phyloP scores from a whole-genome alignment of 1,139 yeast species.

The Spencermartinsiella ligniputridi region DNA sequence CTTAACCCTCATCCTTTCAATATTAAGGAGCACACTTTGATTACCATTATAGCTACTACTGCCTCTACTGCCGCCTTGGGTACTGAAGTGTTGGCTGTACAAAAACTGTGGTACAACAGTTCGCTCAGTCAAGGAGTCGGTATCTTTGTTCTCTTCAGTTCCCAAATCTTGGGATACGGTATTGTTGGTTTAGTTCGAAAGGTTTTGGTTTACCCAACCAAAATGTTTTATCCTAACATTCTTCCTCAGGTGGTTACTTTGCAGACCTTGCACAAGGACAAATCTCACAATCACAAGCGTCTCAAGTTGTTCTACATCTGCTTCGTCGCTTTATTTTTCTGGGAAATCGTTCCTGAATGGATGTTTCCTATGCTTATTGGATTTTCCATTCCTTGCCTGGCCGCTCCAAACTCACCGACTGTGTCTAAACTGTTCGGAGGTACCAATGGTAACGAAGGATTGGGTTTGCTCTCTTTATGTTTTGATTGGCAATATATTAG shows the following conservation, averaged over 20 bases:
- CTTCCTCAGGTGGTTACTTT: conserved; percentile 42
- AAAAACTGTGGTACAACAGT: conserved; percentile 36
- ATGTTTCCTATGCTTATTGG: conserved; percentile 19
- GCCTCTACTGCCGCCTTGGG: conserved; percentile 6
- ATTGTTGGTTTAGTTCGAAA: conserved; percentile 55
- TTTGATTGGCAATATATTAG: conserved; percentile 32
- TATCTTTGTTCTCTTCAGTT: conserved; percentile 46
- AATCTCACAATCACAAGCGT: conserved; percentile 25
- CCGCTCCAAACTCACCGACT: conserved; percentile 24
- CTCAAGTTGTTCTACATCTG: conserved; percentile 20
- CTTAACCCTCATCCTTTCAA: conserved; percentile 63
- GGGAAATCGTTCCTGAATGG: conserved; percentile 21
- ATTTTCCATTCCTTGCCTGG: conserved; percentile 26
- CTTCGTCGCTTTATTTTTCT: conserved; percentile 15
- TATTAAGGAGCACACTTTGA: conserved; percentile 52
- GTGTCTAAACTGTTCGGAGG: conserved; percentile 28
- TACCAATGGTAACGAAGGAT: conserved; percentile 32
- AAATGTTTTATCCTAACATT: conserved; percentile 60
- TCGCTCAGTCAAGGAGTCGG: conserved; percentile 45
- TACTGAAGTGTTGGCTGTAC: conserved; percentile 4
- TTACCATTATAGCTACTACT: conserved; percentile 37
- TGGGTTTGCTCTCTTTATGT: conserved; percentile 29
- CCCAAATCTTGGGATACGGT: conserved; percentile 60
- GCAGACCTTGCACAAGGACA: conserved; percentile 55
- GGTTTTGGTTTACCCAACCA: conserved; percentile 55